phyloP scores from a whole-genome alignment of 805 yeast species.

The Lipomyces spencermartinsiae region DNA sequence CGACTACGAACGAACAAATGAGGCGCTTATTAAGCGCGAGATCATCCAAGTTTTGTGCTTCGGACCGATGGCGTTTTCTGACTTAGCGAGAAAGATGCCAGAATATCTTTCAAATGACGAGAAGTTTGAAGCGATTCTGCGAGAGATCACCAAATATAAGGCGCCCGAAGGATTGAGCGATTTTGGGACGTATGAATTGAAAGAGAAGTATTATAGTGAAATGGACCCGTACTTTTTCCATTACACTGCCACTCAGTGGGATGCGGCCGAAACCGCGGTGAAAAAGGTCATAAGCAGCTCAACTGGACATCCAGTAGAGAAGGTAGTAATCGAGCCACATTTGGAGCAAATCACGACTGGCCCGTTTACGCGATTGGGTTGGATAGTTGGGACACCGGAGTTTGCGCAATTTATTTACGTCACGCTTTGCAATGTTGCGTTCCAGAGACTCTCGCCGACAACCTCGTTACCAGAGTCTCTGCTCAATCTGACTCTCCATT shows the following conservation, averaged over 20 bases:
- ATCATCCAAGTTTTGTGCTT: constrained; percentile 85
- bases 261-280: constrained; percentile 75
- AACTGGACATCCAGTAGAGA: constrained; percentile 50
- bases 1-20: constrained; percentile 49
- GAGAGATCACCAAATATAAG: constrained; percentile 63
- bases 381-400: constrained; percentile 39
- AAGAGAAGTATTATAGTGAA: constrained; percentile 56
- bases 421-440: constrained; percentile 25
- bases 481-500: constrained; percentile 64
- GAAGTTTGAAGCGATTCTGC: constrained; percentile 67
- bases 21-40: constrained; percentile 65
- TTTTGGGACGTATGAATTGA: constrained; percentile 70
- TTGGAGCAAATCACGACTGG: constrained; percentile 44
- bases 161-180: constrained; percentile 66
- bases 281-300: constrained; percentile 57
- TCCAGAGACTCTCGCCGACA: constrained; percentile 19
- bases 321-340: constrained; percentile 65
- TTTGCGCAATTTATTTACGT: constrained; percentile 36
- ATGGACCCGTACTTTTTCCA: constrained; percentile 87
- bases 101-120: constrained; percentile 78
- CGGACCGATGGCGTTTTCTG: constrained; percentile 72
- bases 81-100: constrained; percentile 70
- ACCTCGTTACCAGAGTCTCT: constrained; percentile 59
- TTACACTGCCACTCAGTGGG: constrained; percentile 76
- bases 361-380: constrained; percentile 44